Base-by-base conservation (phyloP, 2,329 filamentous ascomycete species). In the Emergomyces pasteurianus region DNA sequence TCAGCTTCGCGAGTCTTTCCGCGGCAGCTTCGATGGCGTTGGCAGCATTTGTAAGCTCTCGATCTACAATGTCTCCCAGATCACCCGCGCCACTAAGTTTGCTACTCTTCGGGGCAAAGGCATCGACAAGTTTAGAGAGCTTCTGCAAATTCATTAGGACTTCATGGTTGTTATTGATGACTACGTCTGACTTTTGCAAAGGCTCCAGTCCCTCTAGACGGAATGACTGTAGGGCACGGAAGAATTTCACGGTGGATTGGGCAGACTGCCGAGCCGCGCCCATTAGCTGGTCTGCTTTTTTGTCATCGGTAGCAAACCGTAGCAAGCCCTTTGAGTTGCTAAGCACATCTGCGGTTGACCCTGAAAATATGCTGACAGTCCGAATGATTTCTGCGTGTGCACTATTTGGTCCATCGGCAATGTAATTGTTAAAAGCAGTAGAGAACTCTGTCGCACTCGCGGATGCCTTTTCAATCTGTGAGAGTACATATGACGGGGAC, bases 391-490 rank as follows among this genome's bases (percentile, higher is more conserved):
- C 92, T 1, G 88, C 84, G 70, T 96, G 90, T 10, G 86, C 86
- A 71, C 89, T 90, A 73, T 92, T 95, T 5, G 92, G 92, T 0
- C 94, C 94, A 71, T 99, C 94, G 8, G 92, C 94, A 68, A 99
- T 95, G 74, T 95, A 97, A 75, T 95, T 95, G 79, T 96, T 99
- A 81, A 97, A 99, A 0, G 94, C 87, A 0, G 92, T 97, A 1
- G 92, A 94, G 75, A 99, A 99, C 72, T 99, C 94, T 75, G 95
- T 97, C 14, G 94, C 90, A 65, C 86, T 95, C 10, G 91, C 86
- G 8, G 92, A 94, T 0, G 94, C 92, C 79, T 97, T 99, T 73
- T 99, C 94, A 62, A 97, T 92, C 73, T 97, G 92, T 1, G 92
- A 97, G 58, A 99, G 81, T 14, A 99, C 92, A 71, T 95, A 97